These are phyloP conservation scores for Colletotrichum brevisporum DNA, from an alignment of 2,329 filamentous ascomycete species.

Conservation along the genomic window DNA sequence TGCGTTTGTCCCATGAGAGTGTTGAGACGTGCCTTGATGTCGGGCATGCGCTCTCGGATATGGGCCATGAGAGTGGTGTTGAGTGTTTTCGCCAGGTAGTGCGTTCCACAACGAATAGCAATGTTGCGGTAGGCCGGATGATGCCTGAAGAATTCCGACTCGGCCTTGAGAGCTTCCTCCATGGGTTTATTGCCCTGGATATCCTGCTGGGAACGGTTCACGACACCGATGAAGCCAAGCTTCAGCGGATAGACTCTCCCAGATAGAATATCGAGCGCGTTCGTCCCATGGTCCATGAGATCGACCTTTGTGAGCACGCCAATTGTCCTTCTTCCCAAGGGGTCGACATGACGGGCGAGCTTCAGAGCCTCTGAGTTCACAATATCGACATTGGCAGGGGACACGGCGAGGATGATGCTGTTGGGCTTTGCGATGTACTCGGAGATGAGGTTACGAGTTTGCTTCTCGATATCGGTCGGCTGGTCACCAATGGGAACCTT, in stretches of 20 bases:
- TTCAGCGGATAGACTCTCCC: constrained; percentile 97
- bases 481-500: constrained; percentile 97
- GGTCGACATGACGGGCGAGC: constrained; percentile 95
- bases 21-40: constrained; percentile 98
- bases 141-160: constrained; percentile 95
- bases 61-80: constrained; percentile 97
- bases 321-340: constrained; percentile 93
- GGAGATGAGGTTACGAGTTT: constrained; percentile 94
- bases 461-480: constrained; percentile 97
- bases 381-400: constrained; percentile 96
- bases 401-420: constrained; percentile 96
- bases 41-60: constrained; percentile 93
- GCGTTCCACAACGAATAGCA: constrained; percentile 91
- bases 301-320: constrained; percentile 98
- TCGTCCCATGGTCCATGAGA: constrained; percentile 98
- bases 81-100: constrained; percentile 92
- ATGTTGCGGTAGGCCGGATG: constrained; percentile 98
- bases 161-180: constrained; percentile 88
- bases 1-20: constrained; percentile 99
- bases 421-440: constrained; percentile 99
- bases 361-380: constrained; percentile 99
- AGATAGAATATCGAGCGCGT: constrained; percentile 97
- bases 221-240: constrained; percentile 96
- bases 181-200: constrained; percentile 97
- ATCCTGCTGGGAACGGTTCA: constrained; percentile 98